phyloP scores from a whole-genome alignment of 148 eudicot species.

The Fallopia convolvulus region DNA sequence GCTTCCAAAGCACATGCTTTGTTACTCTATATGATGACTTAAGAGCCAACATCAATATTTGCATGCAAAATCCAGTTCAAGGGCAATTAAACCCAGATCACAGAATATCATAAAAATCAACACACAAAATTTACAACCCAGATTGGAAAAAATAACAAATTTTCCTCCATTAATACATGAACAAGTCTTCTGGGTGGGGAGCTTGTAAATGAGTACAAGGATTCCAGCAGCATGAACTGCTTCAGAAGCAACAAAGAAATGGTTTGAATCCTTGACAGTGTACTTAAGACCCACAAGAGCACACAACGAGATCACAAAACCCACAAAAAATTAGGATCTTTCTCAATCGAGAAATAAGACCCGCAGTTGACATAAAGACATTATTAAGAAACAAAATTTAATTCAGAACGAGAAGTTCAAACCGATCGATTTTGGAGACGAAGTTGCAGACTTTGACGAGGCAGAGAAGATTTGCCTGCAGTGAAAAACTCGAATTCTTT shows the following conservation, averaged over 20 bases:
- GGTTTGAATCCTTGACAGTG: constrained; percentile 28
- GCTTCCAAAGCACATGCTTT: neutral
- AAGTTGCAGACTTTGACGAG: too few species aligned
- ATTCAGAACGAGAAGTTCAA: too few species aligned
- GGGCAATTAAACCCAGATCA: neutral
- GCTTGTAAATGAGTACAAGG: constrained; percentile 64
- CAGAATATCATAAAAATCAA: neutral
- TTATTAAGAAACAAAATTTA: too few species aligned
- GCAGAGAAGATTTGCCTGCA: too few species aligned
- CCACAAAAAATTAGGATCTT: constrained; percentile 19
- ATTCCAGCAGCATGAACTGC: constrained; percentile 58
- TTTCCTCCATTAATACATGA: constrained; percentile 38
- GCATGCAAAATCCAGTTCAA: neutral
- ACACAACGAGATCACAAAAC: constrained; percentile 19
- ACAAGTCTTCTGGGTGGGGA: constrained; percentile 58
- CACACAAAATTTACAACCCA: neutral
- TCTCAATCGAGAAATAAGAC: too few species aligned
- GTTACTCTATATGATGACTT: neutral
- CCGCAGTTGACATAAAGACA: too few species aligned
- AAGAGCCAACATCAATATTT: neutral
- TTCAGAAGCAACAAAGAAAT: constrained; percentile 69
- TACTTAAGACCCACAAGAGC: constrained; percentile 42
- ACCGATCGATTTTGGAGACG: too few species aligned
- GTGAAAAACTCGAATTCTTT: too few species aligned
- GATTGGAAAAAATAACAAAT: neutral